phyloP scores from a whole-genome alignment of 345 rosid species.

The Dipteronia sinensis region DNA sequence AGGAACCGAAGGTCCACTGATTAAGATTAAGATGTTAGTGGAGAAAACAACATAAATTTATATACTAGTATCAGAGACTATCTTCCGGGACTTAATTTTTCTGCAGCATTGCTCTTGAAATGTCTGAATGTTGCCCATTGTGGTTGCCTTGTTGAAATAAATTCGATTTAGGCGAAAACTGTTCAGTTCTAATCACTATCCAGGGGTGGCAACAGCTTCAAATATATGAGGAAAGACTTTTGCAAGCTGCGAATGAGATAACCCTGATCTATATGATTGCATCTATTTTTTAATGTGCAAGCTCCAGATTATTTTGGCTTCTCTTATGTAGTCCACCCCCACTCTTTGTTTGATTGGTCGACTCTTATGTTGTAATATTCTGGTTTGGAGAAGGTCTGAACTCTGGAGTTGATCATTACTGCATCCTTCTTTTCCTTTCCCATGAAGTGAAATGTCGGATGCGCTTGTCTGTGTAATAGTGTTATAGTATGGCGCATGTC shows the following conservation, averaged over 20 bases:
- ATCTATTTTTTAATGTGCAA: not conserved
- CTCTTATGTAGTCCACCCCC: not conserved
- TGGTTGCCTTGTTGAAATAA: not conserved
- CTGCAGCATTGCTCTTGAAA: not conserved
- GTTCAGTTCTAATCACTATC: not conserved
- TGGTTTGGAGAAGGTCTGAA: not conserved
- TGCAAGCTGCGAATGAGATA: not conserved
- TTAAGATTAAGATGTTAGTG: not conserved
- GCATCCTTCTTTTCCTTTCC: not conserved
- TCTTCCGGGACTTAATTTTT: not conserved
- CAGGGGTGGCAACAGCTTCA: not conserved
- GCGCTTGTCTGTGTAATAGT: not conserved
- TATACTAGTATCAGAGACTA: not conserved
- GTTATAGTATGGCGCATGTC: not conserved
- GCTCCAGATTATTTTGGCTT: conserved; percentile 1
- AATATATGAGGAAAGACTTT: not conserved
- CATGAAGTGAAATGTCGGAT: conserved; percentile 5
- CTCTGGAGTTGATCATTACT: not conserved
- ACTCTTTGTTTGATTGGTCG: not conserved
- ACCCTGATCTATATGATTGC: not conserved
- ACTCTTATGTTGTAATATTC: not conserved
- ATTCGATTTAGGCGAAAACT: not conserved
- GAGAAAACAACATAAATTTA: not conserved
- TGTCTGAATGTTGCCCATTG: not conserved
- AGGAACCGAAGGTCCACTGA: not conserved